Conservation (phyloP, 2,329 filamentous ascomycete species). For the Cladosporium sp. region DNA sequence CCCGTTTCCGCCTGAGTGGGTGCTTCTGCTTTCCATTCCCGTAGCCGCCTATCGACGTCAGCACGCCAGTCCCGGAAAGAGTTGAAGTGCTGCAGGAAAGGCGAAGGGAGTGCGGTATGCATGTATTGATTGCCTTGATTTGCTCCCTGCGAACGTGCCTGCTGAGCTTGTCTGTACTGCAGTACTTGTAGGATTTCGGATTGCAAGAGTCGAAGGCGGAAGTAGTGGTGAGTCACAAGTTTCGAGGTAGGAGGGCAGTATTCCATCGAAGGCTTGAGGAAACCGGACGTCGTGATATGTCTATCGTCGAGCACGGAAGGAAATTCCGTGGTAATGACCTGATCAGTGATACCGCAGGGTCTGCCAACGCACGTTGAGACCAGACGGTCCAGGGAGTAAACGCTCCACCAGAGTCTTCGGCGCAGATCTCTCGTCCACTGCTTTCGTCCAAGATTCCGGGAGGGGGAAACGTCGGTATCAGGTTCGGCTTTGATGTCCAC, state of each 20-base stretch:
- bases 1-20: slow-evolving; percentile 75
- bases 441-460: slow-evolving; percentile 57
- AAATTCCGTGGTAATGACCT: slow-evolving; percentile 92
- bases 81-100: slow-evolving; percentile 76
- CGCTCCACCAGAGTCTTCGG: slow-evolving; percentile 91
- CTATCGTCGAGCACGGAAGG: slow-evolving; percentile 83
- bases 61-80: slow-evolving; percentile 84
- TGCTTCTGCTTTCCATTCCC: slow-evolving; percentile 79
- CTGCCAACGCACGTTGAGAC: slow-evolving; percentile 91
- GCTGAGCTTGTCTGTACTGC: slow-evolving; percentile 84
- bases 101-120: slow-evolving; percentile 73
- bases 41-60: slow-evolving; percentile 77
- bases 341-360: slow-evolving; percentile 92
- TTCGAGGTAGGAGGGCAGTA: slow-evolving; percentile 68
- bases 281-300: slow-evolving; percentile 76
- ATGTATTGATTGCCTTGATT: slow-evolving; percentile 66
- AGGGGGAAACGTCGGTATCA: slow-evolving; percentile 22
- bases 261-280: slow-evolving; percentile 57
- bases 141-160: slow-evolving; percentile 62
- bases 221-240: slow-evolving; percentile 85
- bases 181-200: slow-evolving; percentile 93
- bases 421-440: slow-evolving; percentile 84
- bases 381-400: slow-evolving; percentile 89
- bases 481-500: slow-evolving; percentile 24
- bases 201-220: slow-evolving; percentile 79